These are phyloP conservation scores for Erucastrum elatum DNA, from an alignment of 345 rosid genomes.

Conservation along the genomic window DNA sequence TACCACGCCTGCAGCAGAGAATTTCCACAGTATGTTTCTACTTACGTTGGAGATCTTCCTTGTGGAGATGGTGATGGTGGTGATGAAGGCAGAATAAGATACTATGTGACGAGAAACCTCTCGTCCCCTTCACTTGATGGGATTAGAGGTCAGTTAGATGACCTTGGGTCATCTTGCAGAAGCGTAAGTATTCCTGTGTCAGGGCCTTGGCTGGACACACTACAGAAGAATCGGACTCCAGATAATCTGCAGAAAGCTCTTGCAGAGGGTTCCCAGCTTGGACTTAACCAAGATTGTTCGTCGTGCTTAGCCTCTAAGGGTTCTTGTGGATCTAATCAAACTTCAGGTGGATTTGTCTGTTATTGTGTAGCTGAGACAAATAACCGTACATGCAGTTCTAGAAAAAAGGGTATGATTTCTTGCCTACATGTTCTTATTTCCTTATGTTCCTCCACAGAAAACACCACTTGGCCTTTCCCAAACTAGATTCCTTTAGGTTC, in stretches of 20 bases:
- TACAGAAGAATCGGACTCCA: accelerated
- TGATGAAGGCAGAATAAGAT: not conserved
- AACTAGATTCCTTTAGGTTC: not conserved
- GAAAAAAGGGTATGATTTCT: not conserved
- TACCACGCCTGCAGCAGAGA: too few relatives aligned
- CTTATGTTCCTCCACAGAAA: not conserved
- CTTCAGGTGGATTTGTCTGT: conserved; percentile 21
- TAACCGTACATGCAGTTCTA: not conserved
- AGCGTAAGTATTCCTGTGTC: conserved; percentile 26
- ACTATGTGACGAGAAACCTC: conserved; percentile 9
- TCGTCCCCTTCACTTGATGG: not conserved
- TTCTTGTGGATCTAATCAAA: conserved; percentile 38
- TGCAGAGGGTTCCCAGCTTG: conserved; percentile 33
- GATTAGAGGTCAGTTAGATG: not conserved
- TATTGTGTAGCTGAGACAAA: not conserved
- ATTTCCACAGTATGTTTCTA: not conserved
- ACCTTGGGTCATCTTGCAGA: not conserved
- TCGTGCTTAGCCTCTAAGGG: conserved; percentile 24
- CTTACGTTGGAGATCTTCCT: not conserved
- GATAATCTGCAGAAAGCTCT: conserved; percentile 18
- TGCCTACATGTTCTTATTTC: not conserved
- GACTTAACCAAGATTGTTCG: conserved; percentile 20
- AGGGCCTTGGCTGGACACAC: not conserved
- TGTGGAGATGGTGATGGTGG: not conserved
- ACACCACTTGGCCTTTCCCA: not conserved